Conservation (phyloP, 2,329 filamentous ascomycete species). For the Amesomyces nigricolor region DNA sequence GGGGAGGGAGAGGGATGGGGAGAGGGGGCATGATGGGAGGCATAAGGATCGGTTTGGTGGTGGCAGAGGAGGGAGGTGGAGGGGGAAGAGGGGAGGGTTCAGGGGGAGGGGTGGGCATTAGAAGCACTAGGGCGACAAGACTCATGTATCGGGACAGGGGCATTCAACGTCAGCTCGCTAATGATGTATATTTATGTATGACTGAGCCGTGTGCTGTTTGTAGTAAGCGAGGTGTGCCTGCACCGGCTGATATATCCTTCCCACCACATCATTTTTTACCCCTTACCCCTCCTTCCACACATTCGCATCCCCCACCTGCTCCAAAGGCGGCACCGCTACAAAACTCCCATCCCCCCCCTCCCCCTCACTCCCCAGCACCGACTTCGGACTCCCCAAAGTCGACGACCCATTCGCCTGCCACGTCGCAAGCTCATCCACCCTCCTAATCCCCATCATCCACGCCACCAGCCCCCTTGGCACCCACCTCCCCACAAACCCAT, state of each 20-base stretch:
- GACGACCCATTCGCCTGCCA: conserved; percentile 40
- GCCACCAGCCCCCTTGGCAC: conserved; percentile 72
- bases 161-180: background rate
- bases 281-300: conserved; percentile 40
- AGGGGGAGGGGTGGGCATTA: conserved; percentile 22
- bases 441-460: conserved; percentile 84
- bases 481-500: conserved; percentile 79
- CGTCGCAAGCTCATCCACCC: conserved; percentile 51
- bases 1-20: conserved; percentile 24
- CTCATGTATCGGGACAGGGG: too few species aligned
- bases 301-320: conserved; percentile 39
- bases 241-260: conserved; percentile 3
- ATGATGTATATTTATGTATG: conserved; percentile 4
- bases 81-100: conserved; percentile 29
- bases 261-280: background rate
- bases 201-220: conserved; percentile 10
- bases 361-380: conserved; percentile 26
- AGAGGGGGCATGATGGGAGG: conserved; percentile 22
- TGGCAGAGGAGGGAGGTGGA: conserved; percentile 32
- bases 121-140: conserved; percentile 8
- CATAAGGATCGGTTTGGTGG: conserved; percentile 33
- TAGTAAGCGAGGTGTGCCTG: conserved; percentile 12
- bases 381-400: conserved; percentile 24
- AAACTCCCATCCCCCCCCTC: conserved; percentile 41
- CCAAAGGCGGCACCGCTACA: conserved; percentile 41